Conservation (phyloP, 371 early-diverging fungal species). For the Mortierella sp. region DNA sequence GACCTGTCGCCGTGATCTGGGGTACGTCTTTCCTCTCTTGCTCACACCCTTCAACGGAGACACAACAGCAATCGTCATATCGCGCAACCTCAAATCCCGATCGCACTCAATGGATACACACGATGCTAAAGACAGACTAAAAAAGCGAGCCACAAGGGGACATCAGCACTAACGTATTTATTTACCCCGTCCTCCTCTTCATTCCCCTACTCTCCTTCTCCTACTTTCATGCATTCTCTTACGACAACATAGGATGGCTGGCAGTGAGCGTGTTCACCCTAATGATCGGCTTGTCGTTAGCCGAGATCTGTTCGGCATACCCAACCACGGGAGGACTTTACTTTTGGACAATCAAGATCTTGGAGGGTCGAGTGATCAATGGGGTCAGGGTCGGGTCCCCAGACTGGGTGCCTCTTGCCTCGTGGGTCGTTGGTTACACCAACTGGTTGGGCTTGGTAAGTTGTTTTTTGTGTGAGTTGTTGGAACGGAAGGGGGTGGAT, state of each 20-base stretch:
- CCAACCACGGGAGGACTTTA: conserved; percentile 81
- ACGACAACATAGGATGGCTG: conserved; percentile 64
- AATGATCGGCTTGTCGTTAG: conserved; percentile 75
- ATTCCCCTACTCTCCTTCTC: no score
- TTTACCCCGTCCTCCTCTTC: no score
- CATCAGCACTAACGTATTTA: background rate
- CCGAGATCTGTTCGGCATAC: conserved; percentile 82
- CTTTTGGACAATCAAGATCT: conserved; percentile 68
- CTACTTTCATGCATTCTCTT: background rate
- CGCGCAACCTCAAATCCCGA: background rate
- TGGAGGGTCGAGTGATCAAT: conserved; percentile 43
- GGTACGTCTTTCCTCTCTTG: conserved; percentile 32
- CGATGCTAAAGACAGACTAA: background rate
- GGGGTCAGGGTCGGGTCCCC: conserved; percentile 65
- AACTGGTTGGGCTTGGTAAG: conserved; percentile 71
- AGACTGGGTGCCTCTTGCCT: conserved; percentile 68
- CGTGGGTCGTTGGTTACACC: conserved; percentile 70
- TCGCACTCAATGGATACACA: background rate
- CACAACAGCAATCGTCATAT: background rate
- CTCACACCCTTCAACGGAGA: background rate
- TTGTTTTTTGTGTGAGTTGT: background rate
- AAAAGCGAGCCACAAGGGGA: background rate
- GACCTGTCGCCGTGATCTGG: conserved; percentile 78
- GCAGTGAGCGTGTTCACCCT: conserved; percentile 73
- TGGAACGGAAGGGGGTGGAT: background rate